Evolutionary conservation across 768 basidiomycete genomes (phyloP).

Genomic region (Pleurotus citrinopileatus): DNA sequence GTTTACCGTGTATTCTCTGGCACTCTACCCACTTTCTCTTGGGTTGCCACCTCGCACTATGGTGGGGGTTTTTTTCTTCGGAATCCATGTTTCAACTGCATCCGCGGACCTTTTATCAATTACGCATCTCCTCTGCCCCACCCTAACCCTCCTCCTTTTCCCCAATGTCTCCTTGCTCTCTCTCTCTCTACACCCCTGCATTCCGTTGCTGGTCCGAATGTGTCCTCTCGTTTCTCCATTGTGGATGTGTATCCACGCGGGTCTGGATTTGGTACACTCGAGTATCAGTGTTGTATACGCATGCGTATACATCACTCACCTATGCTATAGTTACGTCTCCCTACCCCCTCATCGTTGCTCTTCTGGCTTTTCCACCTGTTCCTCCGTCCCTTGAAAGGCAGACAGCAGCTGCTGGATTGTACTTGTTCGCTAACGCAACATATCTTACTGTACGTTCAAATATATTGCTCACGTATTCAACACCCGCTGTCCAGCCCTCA

Average conservation of each 20-base stretch:
- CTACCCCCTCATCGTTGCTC: slow-evolving; percentile 4
- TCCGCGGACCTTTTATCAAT: too few relatives aligned
- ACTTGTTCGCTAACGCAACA: too few relatives aligned
- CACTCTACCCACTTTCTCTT: too few relatives aligned
- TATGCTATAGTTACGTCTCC: not conserved
- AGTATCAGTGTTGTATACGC: not conserved
- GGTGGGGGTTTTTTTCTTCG: too few relatives aligned
- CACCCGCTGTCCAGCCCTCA: too few relatives aligned
- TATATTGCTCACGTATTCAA: too few relatives aligned
- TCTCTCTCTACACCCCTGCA: not conserved
- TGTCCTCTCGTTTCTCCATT: not conserved
- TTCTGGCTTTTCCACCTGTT: not conserved
- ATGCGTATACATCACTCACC: not conserved
- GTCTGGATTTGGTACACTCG: not conserved
- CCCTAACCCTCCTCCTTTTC: not conserved
- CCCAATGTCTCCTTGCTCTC: not conserved
- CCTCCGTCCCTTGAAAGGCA: too few relatives aligned
- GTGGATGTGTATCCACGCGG: not conserved
- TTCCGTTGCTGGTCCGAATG: not conserved
- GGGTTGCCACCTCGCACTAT: too few relatives aligned
- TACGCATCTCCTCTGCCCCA: not conserved
- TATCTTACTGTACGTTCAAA: too few relatives aligned
- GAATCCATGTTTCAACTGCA: too few relatives aligned
- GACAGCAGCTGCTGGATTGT: too few relatives aligned
- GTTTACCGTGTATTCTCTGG: too few relatives aligned